A percentile compares a stretch with the other conserved stretches of the same genome.
phyloP scores from a whole-genome alignment of 1,284 basidiomycete genomes.

The Bondarzewia mesenterica region DNA sequence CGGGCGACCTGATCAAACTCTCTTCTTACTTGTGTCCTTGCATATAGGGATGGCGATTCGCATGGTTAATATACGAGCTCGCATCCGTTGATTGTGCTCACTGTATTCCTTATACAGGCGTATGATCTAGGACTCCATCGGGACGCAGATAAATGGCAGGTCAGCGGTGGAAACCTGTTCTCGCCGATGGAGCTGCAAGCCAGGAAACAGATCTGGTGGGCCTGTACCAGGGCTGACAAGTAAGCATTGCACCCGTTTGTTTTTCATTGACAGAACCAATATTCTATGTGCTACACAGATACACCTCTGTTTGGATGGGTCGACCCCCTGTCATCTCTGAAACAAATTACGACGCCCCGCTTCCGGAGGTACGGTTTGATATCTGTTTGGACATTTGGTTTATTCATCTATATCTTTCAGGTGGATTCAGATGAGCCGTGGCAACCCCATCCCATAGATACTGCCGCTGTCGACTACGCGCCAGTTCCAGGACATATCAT shows the following conservation, averaged over 20 bases:
- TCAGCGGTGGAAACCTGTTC: conserved; percentile 58
- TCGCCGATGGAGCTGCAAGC: conserved; percentile 68
- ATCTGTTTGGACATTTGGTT: neutral
- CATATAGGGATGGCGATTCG: conserved; percentile 62
- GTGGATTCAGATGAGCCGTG: conserved; percentile 50
- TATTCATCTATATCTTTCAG: conserved; percentile 19
- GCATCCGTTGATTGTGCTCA: neutral
- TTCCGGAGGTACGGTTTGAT: conserved; percentile 38
- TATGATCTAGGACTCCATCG: conserved; percentile 80
- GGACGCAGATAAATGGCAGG: conserved; percentile 70
- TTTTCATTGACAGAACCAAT: too few relatives aligned
- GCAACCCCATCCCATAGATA: conserved; percentile 38
- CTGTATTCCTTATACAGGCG: conserved; percentile 38
- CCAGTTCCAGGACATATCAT: conserved; percentile 43
- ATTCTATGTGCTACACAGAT: conserved; percentile 27
- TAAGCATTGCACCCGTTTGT: conserved; percentile 25
- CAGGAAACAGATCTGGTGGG: conserved; percentile 80
- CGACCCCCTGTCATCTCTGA: conserved; percentile 68
- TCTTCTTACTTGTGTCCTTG: conserved; percentile 7
- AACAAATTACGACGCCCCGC: conserved; percentile 64
- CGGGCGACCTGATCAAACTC: neutral
- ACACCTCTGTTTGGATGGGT: conserved; percentile 67
- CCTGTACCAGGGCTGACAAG: conserved; percentile 69
- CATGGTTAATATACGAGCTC: conserved; percentile 39
- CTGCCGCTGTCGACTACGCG: conserved; percentile 30